phyloP scores from a whole-genome alignment of 2,329 filamentous ascomycete genomes.

The Beauveria sp. region DNA sequence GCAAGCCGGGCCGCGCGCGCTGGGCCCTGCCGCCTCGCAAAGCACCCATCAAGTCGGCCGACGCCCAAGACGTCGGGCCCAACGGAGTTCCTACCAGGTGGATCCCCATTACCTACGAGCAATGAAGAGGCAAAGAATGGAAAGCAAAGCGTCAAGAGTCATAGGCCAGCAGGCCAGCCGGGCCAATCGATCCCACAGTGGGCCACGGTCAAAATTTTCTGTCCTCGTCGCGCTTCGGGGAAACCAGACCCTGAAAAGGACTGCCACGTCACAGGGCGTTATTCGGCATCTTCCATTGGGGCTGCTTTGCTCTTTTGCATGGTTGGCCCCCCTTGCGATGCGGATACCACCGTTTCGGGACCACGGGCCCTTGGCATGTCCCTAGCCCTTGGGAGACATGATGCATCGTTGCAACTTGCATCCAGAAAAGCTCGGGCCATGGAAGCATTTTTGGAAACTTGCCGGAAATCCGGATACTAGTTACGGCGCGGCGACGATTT shows the following conservation, averaged over 20 bases:
- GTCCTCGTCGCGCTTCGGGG: neutral
- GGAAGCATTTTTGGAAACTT: constrained; percentile 4
- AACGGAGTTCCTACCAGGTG: constrained; percentile 55
- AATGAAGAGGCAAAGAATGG: neutral
- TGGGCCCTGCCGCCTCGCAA: constrained; percentile 62
- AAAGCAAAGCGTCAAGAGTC: neutral
- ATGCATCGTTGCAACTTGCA: constrained; percentile 7
- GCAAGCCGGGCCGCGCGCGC: constrained; percentile 58
- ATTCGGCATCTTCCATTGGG: neutral
- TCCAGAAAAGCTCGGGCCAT: constrained; percentile 9
- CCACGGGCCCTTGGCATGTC: neutral
- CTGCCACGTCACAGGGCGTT: constrained; percentile 3
- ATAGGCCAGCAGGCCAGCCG: neutral
- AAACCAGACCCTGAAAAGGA: neutral
- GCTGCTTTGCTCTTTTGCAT: neutral
- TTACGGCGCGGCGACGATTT: neutral
- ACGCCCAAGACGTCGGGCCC: constrained; percentile 44
- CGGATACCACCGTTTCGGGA: neutral
- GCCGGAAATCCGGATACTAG: neutral
- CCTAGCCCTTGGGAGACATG: neutral
- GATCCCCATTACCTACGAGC: constrained; percentile 30
- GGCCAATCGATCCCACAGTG: constrained; percentile 1
- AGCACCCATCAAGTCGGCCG: constrained; percentile 31
- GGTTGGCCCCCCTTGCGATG: neutral
- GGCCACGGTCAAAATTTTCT: neutral